Base-by-base conservation (phyloP, 1,284 basidiomycete genomes). In the Ganoderma multipileum region DNA sequence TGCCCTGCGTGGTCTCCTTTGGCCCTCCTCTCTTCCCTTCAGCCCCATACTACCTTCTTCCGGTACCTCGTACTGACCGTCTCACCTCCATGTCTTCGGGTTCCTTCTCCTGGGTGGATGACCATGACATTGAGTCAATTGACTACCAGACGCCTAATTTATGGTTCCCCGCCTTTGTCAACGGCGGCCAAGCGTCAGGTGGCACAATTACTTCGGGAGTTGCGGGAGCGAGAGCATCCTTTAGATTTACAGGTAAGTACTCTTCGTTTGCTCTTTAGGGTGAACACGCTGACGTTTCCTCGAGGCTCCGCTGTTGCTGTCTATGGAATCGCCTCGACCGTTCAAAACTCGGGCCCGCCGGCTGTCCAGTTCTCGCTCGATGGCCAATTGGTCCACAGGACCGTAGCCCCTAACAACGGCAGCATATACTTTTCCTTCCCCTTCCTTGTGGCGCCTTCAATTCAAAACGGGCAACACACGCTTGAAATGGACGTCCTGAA, bases 361-460 rank as follows among this genome's bases (percentile, higher is more conserved):
- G 47, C 58, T 8, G 58, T 67, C 9, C 57, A 64, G 33, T 71
- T 72, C 38, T 54, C 65, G 0, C 11, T 72, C 28, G 69, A 72
- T n/a, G 69, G 69, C 6, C n/a, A 39, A 2, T 23, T 38, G 20
- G n/a, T 63, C 8, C 42, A 66, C 42, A 67, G 64, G 0, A 36
- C 61, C 1, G 63, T 63, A 7, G 70, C 71, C n/a, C 66, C 68
- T 1, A 69, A 70, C 60, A 68, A 69, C 26, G 71, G 66, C 62
- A 64, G 47, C 20, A 2, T 36, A 11, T 38, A 65, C 41, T 50
- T 52, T 30, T 33, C 63, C 14, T 68, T 58, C 50, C 61, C 58
- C 28, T 70, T 60, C 63, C 47, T 71, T 23, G 61, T 33, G 1
- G 5, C 54, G 0, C 52, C 62, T 23, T 36, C 52, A 20, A 50